Conservation (phyloP, 345 rosid species). For the Bruguiera parviflora region DNA sequence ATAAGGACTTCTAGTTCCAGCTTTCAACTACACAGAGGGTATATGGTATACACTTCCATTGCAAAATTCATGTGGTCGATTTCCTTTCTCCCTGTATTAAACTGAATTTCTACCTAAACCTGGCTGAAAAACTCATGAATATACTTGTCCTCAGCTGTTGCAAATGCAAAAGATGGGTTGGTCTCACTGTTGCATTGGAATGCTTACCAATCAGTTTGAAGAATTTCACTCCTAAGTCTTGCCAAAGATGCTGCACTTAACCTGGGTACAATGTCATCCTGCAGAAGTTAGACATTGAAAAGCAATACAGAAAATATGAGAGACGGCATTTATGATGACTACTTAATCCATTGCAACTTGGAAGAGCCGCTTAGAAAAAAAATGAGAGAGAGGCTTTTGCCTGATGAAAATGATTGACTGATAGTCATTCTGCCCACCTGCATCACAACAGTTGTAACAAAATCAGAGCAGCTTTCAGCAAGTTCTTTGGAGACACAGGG, state of each 20-base stretch:
- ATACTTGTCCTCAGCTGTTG: background rate
- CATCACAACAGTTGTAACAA: conserved; percentile 81
- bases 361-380: background rate
- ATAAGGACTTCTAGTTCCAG: background rate
- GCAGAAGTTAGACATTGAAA: conserved; percentile 17
- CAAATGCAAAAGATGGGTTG: background rate
- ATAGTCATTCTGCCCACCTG: conserved; percentile 52
- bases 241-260: conserved; percentile 69
- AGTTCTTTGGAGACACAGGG: conserved; percentile 89
- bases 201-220: conserved; percentile 80
- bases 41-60: background rate
- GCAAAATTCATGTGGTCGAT: background rate
- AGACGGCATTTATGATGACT: background rate
- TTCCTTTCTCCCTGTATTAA: too few relatives aligned
- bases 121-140: background rate
- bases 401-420: conserved; percentile 4
- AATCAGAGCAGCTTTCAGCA: conserved; percentile 86
- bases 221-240: conserved; percentile 80
- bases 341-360: too few relatives aligned
- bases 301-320: background rate
- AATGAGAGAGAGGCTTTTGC: background rate
- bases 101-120: background rate
- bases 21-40: background rate
- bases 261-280: conserved; percentile 90
- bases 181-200: background rate